Evolutionary conservation across 805 yeast genomes (phyloP).

Genomic region (Hanseniaspora clermontiae): DNA sequence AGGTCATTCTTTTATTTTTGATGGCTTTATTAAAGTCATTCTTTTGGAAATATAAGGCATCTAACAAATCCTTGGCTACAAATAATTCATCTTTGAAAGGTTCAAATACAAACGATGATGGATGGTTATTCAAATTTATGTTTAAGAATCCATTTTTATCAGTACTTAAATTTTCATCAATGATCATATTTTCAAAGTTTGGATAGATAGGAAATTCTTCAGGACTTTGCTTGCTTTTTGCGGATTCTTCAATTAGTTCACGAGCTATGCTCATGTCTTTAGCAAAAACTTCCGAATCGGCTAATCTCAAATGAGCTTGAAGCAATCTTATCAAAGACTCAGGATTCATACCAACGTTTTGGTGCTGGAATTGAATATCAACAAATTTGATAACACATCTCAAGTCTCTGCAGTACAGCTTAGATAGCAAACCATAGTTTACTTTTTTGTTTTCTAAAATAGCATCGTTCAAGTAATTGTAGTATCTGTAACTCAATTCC

Average conservation of each 20-base stretch:
- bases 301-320: slow-evolving; percentile 49
- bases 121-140: slow-evolving; percentile 25
- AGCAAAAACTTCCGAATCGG: slow-evolving; percentile 50
- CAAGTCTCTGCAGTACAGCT: slow-evolving; percentile 38
- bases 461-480: slow-evolving; percentile 38
- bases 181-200: slow-evolving; percentile 22
- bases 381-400: slow-evolving; percentile 56
- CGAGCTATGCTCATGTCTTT: slow-evolving; percentile 29
- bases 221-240: slow-evolving; percentile 11
- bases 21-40: slow-evolving; percentile 57
- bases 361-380: slow-evolving; percentile 33
- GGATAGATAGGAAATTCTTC: neutral
- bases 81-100: slow-evolving; percentile 69
- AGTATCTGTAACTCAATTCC: slow-evolving; percentile 50
- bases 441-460: slow-evolving; percentile 31
- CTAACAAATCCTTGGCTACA: slow-evolving; percentile 60
- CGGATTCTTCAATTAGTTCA: slow-evolving; percentile 24
- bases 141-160: slow-evolving; percentile 26
- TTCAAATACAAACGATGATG: slow-evolving; percentile 45
- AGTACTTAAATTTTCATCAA: slow-evolving; percentile 22
- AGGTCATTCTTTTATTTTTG: slow-evolving; percentile 47
- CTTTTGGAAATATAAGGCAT: slow-evolving; percentile 54
- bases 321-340: slow-evolving; percentile 43
- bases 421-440: neutral
- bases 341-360: slow-evolving; percentile 22